A percentile compares a stretch with the other conserved stretches of the same genome.
These are phyloP conservation scores for Panaeolus cyanescens DNA, from an alignment of 768 basidiomycete species.

Conservation along the genomic window DNA sequence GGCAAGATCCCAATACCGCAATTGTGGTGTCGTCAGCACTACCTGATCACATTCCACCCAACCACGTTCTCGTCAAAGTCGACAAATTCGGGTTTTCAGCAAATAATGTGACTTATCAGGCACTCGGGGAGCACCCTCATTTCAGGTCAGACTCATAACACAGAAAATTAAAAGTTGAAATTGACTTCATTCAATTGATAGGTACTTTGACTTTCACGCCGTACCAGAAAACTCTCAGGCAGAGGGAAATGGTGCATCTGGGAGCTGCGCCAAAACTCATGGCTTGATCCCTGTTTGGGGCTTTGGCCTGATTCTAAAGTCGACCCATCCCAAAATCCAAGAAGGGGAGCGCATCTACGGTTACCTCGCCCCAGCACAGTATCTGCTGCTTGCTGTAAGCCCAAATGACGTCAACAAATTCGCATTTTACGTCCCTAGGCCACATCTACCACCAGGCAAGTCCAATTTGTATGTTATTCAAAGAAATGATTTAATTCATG, in stretches of 20 bases:
- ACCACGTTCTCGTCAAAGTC: constrained; percentile 57
- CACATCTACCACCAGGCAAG: constrained; percentile 62
- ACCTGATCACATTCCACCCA: constrained; percentile 29
- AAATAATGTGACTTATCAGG: constrained; percentile 74
- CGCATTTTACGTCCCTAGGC: constrained; percentile 58
- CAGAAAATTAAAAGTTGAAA: background rate
- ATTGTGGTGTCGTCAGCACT: constrained; percentile 21
- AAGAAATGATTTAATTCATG: constrained; percentile 8
- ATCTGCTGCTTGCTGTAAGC: constrained; percentile 55
- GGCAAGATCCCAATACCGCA: constrained; percentile 21
- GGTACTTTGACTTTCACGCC: constrained; percentile 70
- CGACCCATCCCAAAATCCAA: constrained; percentile 47
- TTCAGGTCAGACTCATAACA: constrained; percentile 36
- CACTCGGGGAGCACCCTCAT: constrained; percentile 49
- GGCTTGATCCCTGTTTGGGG: constrained; percentile 76
- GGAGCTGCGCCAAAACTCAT: constrained; percentile 47
- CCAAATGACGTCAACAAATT: constrained; percentile 52
- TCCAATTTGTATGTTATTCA: background rate
- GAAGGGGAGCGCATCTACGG: constrained; percentile 67
- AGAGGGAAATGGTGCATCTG: constrained; percentile 11
- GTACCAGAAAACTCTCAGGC: constrained; percentile 36
- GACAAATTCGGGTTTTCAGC: constrained; percentile 74
- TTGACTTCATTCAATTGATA: constrained; percentile 23
- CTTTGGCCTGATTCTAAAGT: constrained; percentile 58
- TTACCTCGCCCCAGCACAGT: constrained; percentile 59